Evolutionary conservation across 129 eudicot genomes (phyloP), one percentile per base, ranked within the genome.

Genomic region (Tanacetum coccineum): DNA sequence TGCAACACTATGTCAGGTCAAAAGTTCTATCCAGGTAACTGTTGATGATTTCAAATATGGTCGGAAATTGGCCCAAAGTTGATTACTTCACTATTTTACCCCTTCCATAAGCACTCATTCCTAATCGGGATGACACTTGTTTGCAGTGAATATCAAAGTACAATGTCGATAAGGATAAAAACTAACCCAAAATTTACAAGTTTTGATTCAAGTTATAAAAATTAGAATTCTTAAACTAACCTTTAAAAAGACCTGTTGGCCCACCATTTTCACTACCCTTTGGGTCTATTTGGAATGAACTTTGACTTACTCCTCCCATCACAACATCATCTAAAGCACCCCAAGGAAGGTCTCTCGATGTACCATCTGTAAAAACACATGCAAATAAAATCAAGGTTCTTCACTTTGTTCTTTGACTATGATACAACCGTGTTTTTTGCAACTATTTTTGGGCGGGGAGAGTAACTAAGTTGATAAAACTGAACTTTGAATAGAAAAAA

Each of bases 231-330:
- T 22, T 22, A 11, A 73, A 51, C 78, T 40, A 74, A 88, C 98
- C 98, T 93, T 74, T 82, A 79, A 93, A 93, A 71, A 93, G 64
- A 32, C 96, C 98, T 2, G 88, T 70, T 9, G 92, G 86, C 72
- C 85, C 82, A 70, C 96, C 95, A 74, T 74, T 84, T 79, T 89
- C 98, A 74, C 86, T 80, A 20, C 87, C 96, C 4, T 74, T 88
- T 28, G 89, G 84, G 70, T 85, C 87, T 55, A 86, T 76, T 17
- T 51, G 83, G 68, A 92, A 86, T 49, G 81, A 61, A 74, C 96
- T 93, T 81, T 88, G 87, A 79, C 98, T 93, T 67, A 89, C 98
- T 78, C 98, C 98, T 39, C 98, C 96, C 98, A 93, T 93, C 63
- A 93, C 98, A 82, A 88, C 98, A 84, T 93, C 98, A 81, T 93